These are phyloP conservation scores for Isabelozyma rhagii DNA, from an alignment of 805 yeast species.

Conservation along the genomic window DNA sequence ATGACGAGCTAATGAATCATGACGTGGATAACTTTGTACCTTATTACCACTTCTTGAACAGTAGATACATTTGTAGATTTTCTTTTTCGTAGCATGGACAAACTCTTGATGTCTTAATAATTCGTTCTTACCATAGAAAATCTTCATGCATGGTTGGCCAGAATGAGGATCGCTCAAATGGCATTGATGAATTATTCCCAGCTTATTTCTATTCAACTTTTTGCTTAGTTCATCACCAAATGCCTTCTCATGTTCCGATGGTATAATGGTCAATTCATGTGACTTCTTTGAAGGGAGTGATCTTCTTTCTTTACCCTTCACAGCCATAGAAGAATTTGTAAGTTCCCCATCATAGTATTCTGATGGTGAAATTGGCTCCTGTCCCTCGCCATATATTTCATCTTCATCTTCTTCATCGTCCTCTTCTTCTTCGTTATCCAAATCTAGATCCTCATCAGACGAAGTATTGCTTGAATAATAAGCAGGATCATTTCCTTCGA, in stretches of 20 bases:
- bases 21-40: conserved; percentile 42
- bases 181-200: conserved; percentile 40
- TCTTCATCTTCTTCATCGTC: conserved; percentile 1
- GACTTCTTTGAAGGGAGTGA: conserved; percentile 2
- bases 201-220: conserved; percentile 9
- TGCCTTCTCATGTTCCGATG: conserved; percentile 1
- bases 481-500: neutral
- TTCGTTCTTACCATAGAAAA: conserved; percentile 43
- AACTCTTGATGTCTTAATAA: conserved; percentile 43
- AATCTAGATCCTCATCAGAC: neutral
- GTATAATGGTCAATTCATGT: neutral
- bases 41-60: conserved; percentile 30
- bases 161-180: conserved; percentile 33
- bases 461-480: neutral
- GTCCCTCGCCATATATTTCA: neutral
- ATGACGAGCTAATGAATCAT: conserved; percentile 43
- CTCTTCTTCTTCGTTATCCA: neutral
- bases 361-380: neutral
- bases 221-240: conserved; percentile 8
- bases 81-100: conserved; percentile 44
- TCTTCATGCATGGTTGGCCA: conserved; percentile 31
- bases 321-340: neutral
- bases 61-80: conserved; percentile 38
- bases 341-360: neutral
- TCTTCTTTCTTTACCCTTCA: neutral